Evolutionary conservation across 139 green algal genomes (phyloP), one percentile per base, ranked within the genome.

Genomic region (Medakamo hakoo): DNA sequence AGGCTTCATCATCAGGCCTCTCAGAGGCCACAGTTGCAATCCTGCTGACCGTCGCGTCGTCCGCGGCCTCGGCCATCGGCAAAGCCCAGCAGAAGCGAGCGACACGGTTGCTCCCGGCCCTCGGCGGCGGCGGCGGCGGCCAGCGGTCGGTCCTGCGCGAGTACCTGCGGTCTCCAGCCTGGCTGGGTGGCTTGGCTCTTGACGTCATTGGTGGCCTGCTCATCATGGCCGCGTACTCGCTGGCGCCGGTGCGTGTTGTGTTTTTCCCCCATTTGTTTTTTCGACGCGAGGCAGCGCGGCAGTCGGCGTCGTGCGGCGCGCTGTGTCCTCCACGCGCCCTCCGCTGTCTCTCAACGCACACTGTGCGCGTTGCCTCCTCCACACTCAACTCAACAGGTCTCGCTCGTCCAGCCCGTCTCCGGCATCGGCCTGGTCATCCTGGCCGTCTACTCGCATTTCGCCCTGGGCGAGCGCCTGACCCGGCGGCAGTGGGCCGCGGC

Each of bases 71-170:
- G 71, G 91, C 88, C 61, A 78, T 96, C 21, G 88, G 86, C 49
- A 93, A 93, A 52, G 84, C 82, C 14, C 66, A 93, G 56, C 86
- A 94, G 59, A 94, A 94, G 74, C 76, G 91, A 58, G 87, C 83
- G 2, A 90, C 86, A 0, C 64, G 71, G 0, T 63, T 64, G 48
- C 68, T 94, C 48, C 87, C 87, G 0, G 63, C 73, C 24, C 74
- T 92, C 31, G 76, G 52, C 16, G 55, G 83, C 9, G 73, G 86
- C 2, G n/a, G n/a, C n/a, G n/a, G n/a, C n/a, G n/a, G n/a, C n/a
- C n/a, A n/a, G n/a, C n/a, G n/a, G n/a, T n/a, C n/a, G n/a, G n/a
- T 88, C 16, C 23, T 91, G 21, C 29, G 40, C 14, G 69, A 82
- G 49, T 94, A 90, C 67, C 24, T 84, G 16, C 22, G 65, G 5